phyloP scores from a whole-genome alignment of 192 early-diverging fungal genomes.

The Pecoramyces ruminantium region DNA sequence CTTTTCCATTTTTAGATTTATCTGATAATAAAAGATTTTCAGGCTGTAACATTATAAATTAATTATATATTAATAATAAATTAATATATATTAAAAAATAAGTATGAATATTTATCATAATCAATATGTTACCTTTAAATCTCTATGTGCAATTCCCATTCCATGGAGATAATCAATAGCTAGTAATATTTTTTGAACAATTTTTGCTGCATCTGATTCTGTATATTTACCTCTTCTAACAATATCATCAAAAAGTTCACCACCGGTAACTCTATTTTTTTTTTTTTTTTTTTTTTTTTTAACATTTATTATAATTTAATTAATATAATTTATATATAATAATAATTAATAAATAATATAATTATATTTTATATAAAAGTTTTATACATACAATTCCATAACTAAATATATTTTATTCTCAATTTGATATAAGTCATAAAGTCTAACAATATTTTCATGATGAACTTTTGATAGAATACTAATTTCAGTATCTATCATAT shows the following conservation, averaged over 20 bases:
- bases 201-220: conserved; percentile 59
- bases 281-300: background rate
- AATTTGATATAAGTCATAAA: conserved; percentile 38
- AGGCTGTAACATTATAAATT: too few species aligned
- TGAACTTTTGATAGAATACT: conserved; percentile 61
- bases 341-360: too few species aligned
- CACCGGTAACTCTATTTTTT: conserved; percentile 31
- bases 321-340: too few species aligned
- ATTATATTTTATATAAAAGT: too few species aligned
- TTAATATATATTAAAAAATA: too few species aligned
- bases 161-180: conserved; percentile 74
- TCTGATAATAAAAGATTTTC: conserved; percentile 53
- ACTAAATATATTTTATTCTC: conserved; percentile 17
- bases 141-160: conserved; percentile 67
- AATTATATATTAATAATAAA: too few species aligned
- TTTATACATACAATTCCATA: conserved; percentile 16
- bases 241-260: conserved; percentile 77
- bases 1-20: conserved; percentile 33
- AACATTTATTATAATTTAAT: too few species aligned
- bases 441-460: conserved; percentile 79
- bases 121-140: conserved; percentile 30
- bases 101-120: too few species aligned
- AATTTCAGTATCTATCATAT: conserved; percentile 85
- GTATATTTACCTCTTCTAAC: conserved; percentile 59
- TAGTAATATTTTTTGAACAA: conserved; percentile 53